Evolutionary conservation across 768 basidiomycete species (phyloP), one percentile per base, ranked within the genome.

Genomic region (Russula vinacea): DNA sequence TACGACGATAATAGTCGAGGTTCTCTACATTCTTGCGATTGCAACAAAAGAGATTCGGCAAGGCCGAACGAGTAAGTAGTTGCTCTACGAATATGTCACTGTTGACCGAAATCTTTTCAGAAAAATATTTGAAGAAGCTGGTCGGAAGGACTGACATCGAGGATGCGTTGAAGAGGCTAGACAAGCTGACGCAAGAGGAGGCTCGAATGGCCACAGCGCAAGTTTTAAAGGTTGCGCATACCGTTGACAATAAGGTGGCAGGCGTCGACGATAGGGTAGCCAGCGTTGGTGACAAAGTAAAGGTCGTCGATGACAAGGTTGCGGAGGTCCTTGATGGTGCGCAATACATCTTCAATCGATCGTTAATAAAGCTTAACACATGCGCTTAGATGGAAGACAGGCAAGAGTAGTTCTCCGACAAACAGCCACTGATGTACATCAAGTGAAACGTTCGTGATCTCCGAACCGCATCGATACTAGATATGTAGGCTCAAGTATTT

Each of bases 121-220:
- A 26, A 17, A 62, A 35, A 7, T 55, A 45, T 35, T 1, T 45
- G 10, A 62, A 47, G 32, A 55, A n/a, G 13, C 13, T 62, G n/a
- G 1, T 24, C 10, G 33, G 33, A 26, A 55, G 33, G 24, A 19
- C 53, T 3, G 53, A 45, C 11, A 32, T 54, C 1, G 33, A 53
- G 7, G 44, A 47, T 22, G 44, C 45, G 8, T 5, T 55, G 9
- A 37, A 56, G 13, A 54, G 35, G 19, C 19, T 55, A 24, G 44
- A 62, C n/a, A 62, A 39, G 7, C 17, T 62, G 33, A 62, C 37
- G 19, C 17, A 55, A 1, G 60, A 55, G 33, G 29, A 62, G 44
- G 33, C 44, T 24, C 42, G 19, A 17, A 37, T 61, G 33, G 60
- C 32, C 22, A 53, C 24, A 7, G 33, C 32, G 9, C 17, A 59